These are phyloP conservation scores for Agaricus blazei DNA, from an alignment of 768 basidiomycete genomes.

Conservation along the genomic window DNA sequence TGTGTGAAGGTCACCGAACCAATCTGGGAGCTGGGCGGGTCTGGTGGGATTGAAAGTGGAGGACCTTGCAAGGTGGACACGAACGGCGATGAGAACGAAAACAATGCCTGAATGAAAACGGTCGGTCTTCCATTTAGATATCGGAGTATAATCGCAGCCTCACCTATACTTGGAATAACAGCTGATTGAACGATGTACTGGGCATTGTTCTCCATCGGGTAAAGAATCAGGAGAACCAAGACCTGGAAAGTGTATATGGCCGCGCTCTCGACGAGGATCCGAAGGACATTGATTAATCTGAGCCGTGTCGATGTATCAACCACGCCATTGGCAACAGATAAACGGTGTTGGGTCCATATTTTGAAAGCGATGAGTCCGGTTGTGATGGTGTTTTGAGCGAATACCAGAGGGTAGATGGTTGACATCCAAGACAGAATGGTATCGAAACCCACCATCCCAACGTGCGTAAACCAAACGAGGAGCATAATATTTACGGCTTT, in stretches of 20 bases:
- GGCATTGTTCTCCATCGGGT: slow-evolving; percentile 18
- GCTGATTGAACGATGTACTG: slow-evolving; percentile 22
- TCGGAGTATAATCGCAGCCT: background rate
- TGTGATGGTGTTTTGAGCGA: slow-evolving; percentile 23
- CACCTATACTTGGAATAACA: slow-evolving; percentile 25
- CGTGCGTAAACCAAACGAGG: slow-evolving; percentile 22
- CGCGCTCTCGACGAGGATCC: slow-evolving; percentile 28
- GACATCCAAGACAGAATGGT: slow-evolving; percentile 14
- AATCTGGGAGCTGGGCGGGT: slow-evolving; percentile 14
- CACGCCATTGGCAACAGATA: slow-evolving; percentile 16
- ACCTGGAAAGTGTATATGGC: slow-evolving; percentile 24
- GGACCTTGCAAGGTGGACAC: slow-evolving; percentile 20
- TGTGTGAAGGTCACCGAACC: slow-evolving; percentile 11
- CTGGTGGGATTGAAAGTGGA: slow-evolving; percentile 13
- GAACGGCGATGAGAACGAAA: slow-evolving; percentile 24
- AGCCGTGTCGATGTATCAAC: slow-evolving; percentile 8
- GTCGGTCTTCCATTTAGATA: background rate
- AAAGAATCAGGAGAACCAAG: slow-evolving; percentile 22
- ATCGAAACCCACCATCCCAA: slow-evolving; percentile 5
- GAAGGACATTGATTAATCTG: slow-evolving; percentile 18
- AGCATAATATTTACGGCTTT: slow-evolving; percentile 17
- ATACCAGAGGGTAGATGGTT: slow-evolving; percentile 20
- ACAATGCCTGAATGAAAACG: slow-evolving; percentile 20
- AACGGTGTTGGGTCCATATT: slow-evolving; percentile 21
- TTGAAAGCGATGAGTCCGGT: slow-evolving; percentile 23